Evolutionary conservation across 352 stramenopile genomes (phyloP).

Genomic region (Pythium monospermum): DNA sequence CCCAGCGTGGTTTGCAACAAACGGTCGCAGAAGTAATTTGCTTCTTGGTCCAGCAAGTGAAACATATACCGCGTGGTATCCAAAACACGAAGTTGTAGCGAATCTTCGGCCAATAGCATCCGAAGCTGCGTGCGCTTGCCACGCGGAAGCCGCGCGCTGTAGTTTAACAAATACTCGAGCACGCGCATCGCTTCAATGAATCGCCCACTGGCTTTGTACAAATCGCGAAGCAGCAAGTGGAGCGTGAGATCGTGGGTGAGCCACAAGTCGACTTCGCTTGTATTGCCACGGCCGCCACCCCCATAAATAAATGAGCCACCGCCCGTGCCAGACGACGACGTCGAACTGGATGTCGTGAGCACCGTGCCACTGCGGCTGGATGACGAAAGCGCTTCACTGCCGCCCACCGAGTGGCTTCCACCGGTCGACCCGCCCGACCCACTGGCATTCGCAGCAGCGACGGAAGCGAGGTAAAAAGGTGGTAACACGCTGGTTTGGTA

Average conservation of each 20-base stretch:
- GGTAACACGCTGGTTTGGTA: constrained; percentile 65
- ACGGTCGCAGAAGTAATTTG: constrained; percentile 66
- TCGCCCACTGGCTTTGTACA: constrained; percentile 76
- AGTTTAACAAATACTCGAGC: constrained; percentile 72
- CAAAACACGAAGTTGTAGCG: constrained; percentile 66
- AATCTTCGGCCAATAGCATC: constrained; percentile 77
- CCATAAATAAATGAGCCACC: constrained; percentile 48
- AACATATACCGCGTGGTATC: constrained; percentile 76
- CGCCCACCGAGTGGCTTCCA: constrained; percentile 18
- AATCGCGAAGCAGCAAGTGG: constrained; percentile 72
- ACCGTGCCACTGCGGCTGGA: constrained; percentile 61
- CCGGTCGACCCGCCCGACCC: too few species aligned
- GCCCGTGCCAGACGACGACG: constrained; percentile 57
- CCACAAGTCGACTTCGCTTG: constrained; percentile 71
- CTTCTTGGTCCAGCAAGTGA: constrained; percentile 64
- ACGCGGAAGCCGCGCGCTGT: constrained; percentile 60
- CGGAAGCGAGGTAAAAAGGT: constrained; percentile 51
- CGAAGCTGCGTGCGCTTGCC: constrained; percentile 75
- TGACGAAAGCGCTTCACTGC: constrained; percentile 33
- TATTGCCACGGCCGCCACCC: constrained; percentile 43
- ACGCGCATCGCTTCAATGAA: constrained; percentile 76
- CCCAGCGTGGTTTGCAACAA: constrained; percentile 54
- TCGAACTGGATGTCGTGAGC: constrained; percentile 65
- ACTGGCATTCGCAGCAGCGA: too few species aligned
- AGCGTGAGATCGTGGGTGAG: constrained; percentile 80